These are phyloP conservation scores for Phytopythium oedochilum DNA, from an alignment of 352 stramenopile species.

Conservation along the genomic window DNA sequence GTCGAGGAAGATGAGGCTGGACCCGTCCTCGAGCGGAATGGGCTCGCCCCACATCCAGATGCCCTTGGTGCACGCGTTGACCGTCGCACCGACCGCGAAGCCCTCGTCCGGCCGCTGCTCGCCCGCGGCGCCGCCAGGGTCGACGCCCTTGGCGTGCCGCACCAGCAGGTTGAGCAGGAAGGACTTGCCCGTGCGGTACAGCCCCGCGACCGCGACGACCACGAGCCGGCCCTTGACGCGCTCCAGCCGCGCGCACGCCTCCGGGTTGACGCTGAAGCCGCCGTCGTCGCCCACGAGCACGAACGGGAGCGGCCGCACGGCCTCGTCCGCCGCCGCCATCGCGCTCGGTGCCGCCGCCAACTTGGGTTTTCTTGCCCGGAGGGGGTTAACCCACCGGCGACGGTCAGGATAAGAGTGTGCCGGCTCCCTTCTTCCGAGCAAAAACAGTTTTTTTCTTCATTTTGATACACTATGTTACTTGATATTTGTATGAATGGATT, in stretches of 20 bases:
- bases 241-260: conserved; percentile 64
- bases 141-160: conserved; percentile 41
- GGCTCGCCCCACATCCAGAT: conserved; percentile 91
- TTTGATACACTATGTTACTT: too few relatives aligned
- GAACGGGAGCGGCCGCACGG: conserved; percentile 66
- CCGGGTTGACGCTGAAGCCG: conserved; percentile 71
- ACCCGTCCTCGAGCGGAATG: conserved; percentile 63
- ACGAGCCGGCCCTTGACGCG: conserved; percentile 75
- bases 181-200: conserved; percentile 90
- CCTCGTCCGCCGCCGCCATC: conserved; percentile 26
- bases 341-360: too few relatives aligned
- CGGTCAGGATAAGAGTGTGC: too few relatives aligned
- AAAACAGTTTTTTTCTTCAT: too few relatives aligned
- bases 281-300: conserved; percentile 77
- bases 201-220: conserved; percentile 78
- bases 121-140: conserved; percentile 9
- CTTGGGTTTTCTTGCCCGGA: too few relatives aligned
- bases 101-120: conserved; percentile 13
- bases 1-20: conserved; percentile 82
- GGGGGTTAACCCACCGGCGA: too few relatives aligned
- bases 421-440: too few relatives aligned
- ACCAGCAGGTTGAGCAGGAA: conserved; percentile 88
- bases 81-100: conserved; percentile 80
- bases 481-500: too few relatives aligned
- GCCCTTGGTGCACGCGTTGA: conserved; percentile 89